Base-by-base conservation (phyloP, 345 rosid species). In the Sapria himalayana region DNA sequence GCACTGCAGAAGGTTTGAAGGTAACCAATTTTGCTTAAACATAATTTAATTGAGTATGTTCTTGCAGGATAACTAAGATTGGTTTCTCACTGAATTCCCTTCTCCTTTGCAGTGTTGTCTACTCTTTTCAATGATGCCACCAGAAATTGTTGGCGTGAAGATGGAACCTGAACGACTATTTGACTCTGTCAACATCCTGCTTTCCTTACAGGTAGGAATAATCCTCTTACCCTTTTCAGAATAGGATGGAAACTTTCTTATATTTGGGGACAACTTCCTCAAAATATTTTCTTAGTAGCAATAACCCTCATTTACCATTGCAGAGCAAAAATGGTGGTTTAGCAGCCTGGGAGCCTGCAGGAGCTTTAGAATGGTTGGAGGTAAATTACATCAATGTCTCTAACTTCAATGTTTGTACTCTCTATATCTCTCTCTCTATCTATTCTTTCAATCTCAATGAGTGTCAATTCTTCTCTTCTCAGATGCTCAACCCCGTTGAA, bases 401-500 rank as follows among this genome's bases (percentile, higher is more conserved):
- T 12, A 1, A 22, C n/a, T n/a, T n/a, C n/a, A n/a, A n/a, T n/a
- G n/a, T n/a, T 2, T 9, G 3, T 22, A 9, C 16, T 19, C 15
- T 49, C 15, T 9, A 7, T 18, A 7, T 14, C 17, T 3, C 29
- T 16, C 12, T 21, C 11, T 11, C 15, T 15, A n/a, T 15, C 18
- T 7, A 0, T 34, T 15, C 7, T 7, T 10, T 0, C n/a, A 29
- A n/a, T n/a, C 23, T 15, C 3, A 37, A 4, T 36, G 31, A 13
- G 1, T 1, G 2, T n/a, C 20, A 2, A 19, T n/a, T 29, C 14
- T 12, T 18, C 44, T 13, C 20, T 19, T 39, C 46, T 16, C 59
- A 76, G 85, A 42, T 61, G 50, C 69, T 70, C 9, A 76, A 76
- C 60, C 78, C 81, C 2, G 58, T 57, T 15, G 85, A 76, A 23